These are phyloP conservation scores for Lactarius sp. DNA, from an alignment of 768 basidiomycete species.

Conservation along the genomic window DNA sequence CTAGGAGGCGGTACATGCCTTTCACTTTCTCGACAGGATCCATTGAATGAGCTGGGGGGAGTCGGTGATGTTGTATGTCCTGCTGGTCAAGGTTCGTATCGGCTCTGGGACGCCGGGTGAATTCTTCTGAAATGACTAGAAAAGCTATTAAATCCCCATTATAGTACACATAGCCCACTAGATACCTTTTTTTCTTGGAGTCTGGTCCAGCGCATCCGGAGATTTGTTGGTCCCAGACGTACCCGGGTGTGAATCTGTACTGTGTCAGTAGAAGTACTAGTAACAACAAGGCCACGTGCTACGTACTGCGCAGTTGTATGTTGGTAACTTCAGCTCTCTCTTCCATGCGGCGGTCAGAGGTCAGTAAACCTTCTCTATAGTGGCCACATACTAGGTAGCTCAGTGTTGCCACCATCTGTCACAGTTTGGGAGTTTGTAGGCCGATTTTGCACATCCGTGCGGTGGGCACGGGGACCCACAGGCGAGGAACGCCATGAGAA, in stretches of 20 bases:
- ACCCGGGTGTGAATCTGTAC: neutral
- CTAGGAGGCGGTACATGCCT: slow-evolving; percentile 50
- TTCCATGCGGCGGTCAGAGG: neutral
- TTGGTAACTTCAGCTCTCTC: neutral
- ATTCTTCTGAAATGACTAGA: neutral
- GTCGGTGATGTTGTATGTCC: neutral
- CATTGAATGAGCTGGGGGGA: neutral
- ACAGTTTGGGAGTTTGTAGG: neutral
- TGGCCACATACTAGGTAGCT: neutral
- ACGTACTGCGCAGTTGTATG: neutral
- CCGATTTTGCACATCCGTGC: neutral
- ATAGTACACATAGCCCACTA: neutral
- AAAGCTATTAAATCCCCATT: neutral
- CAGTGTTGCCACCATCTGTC: neutral
- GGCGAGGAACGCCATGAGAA: neutral
- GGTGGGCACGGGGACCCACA: neutral
- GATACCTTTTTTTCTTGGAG: slow-evolving; percentile 1
- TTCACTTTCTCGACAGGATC: slow-evolving; percentile 29
- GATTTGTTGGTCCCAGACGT: neutral
- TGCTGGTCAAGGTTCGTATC: neutral
- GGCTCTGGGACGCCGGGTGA: neutral
- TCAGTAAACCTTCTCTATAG: neutral
- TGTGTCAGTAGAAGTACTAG: neutral
- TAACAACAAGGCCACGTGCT: neutral
- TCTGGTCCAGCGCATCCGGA: neutral